Evolutionary conservation across 202 grass and related monocot genomes (phyloP), one percentile per base, ranked within the genome.

Genomic region (Digitaria exilis): DNA sequence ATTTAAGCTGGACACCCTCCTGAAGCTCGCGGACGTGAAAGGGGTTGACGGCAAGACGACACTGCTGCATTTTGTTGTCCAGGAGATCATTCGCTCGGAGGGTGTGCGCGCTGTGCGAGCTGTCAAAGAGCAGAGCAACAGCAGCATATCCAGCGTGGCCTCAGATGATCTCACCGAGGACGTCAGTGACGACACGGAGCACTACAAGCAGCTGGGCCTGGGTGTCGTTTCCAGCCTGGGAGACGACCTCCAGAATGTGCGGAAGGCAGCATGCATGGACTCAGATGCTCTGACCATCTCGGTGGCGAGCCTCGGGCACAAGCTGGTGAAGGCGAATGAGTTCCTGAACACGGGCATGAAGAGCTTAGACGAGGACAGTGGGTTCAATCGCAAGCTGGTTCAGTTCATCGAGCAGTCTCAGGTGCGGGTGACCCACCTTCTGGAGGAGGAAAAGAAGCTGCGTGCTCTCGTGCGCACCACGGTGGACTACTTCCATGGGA

Each of bases 1-100:
- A 30, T 91, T 98, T 85, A 98, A 98, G 51, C 93, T 98, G 8
- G 96, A 98, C 75, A 98, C 92, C 67, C 87, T 98, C 39, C 80
- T 98, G 10, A 98, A 98, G 85, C 80, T 96, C 6, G 42, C 90
- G 18, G 96, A 98, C 30, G 87, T 98, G 4, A 98, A 96, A 80
- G 96, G 90, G 19, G 28, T 82, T 16, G 93, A 98, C 25, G 93
- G 91, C 46, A 98, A 98, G 90, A 98, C 93, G 22, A 98, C 96
- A 13, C 82, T 98, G 71, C 73, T 98, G 54, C 91, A 98, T 81
- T 91, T 94, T 17, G 89, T 98, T 26, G 90, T 98, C 25, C 87
- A 94, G 87, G 89, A 98, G 85, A 94, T 98, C 61, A 65, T 87
- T 28, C 87, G 85, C 18, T 89, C 93, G 4, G 96, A 98, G 89